Conservation (phyloP, 179 eudicot genomes). For the Beta macrorhiza region DNA sequence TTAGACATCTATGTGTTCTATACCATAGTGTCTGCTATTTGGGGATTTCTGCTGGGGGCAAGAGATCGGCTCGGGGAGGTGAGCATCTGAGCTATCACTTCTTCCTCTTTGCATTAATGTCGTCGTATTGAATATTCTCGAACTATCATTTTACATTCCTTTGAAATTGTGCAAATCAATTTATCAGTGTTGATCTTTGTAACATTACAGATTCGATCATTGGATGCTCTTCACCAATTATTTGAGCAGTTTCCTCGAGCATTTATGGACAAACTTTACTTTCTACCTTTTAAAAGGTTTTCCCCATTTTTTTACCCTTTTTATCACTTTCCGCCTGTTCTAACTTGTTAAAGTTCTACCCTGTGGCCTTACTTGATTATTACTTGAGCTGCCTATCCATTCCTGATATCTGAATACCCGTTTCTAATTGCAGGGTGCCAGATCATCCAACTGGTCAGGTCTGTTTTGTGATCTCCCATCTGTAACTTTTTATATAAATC, state of each 20-base stretch:
- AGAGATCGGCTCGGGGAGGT: conserved; percentile 99
- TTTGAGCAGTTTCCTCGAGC: conserved; percentile 93
- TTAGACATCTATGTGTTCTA: conserved; percentile 76
- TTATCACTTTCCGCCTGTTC: background rate
- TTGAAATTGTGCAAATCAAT: background rate
- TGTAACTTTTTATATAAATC: background rate
- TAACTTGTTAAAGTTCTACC: background rate
- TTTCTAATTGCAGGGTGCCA: conserved; percentile 54
- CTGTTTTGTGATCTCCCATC: conserved; percentile 27
- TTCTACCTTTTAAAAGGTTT: conserved; percentile 50
- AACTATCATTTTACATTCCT: background rate
- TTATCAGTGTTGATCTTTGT: conserved; percentile 13
- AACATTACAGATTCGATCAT: conserved; percentile 74
- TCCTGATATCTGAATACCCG: conserved; percentile 15
- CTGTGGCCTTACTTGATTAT: background rate
- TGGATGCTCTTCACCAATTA: conserved; percentile 86
- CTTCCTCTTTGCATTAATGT: background rate
- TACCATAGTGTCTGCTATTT: conserved; percentile 82
- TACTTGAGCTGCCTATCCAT: background rate
- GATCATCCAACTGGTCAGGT: conserved; percentile 55
- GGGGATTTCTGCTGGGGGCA: conserved; percentile 95
- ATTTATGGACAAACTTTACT: conserved; percentile 76
- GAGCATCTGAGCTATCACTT: conserved; percentile 24
- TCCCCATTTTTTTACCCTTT: background rate
- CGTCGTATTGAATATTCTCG: background rate